A percentile compares a stretch with the other conserved stretches of the same genome.
Evolutionary conservation across 768 basidiomycete genomes (phyloP).

Genomic region (Boletus insuetus): DNA sequence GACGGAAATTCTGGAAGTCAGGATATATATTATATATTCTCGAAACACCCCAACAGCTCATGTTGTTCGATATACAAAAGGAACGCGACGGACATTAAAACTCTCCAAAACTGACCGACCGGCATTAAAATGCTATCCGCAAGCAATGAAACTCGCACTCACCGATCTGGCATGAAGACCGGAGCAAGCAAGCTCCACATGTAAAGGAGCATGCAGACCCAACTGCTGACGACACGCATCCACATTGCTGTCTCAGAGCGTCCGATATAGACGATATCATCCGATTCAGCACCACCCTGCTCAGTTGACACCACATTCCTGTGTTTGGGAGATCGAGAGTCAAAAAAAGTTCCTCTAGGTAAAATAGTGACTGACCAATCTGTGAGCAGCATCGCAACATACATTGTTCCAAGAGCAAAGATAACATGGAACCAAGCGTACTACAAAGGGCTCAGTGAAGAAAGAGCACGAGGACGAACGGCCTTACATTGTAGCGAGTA

Average conservation of each 20-base stretch:
- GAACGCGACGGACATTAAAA: conserved; percentile 6
- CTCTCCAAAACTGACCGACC: conserved; percentile 24
- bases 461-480: neutral
- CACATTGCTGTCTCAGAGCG: conserved; percentile 97
- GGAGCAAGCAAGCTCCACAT: conserved; percentile 89
- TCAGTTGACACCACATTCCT: conserved; percentile 75
- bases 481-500: conserved; percentile 87
- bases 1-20: neutral
- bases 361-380: conserved; percentile 76
- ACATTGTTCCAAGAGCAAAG: conserved; percentile 95
- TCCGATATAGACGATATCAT: conserved; percentile 85
- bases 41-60: neutral
- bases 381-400: conserved; percentile 93
- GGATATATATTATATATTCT: neutral
- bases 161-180: conserved; percentile 88
- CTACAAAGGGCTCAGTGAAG: conserved; percentile 37
- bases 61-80: neutral
- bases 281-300: conserved; percentile 48
- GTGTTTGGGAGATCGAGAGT: conserved; percentile 3
- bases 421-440: conserved; percentile 99
- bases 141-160: conserved; percentile 24
- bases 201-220: conserved; percentile 87
- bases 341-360: neutral
- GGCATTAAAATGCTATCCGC: conserved; percentile 3
- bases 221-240: conserved; percentile 96